Conservation (phyloP, 108 stramenopile species). For the Skeletonema menzelii region DNA sequence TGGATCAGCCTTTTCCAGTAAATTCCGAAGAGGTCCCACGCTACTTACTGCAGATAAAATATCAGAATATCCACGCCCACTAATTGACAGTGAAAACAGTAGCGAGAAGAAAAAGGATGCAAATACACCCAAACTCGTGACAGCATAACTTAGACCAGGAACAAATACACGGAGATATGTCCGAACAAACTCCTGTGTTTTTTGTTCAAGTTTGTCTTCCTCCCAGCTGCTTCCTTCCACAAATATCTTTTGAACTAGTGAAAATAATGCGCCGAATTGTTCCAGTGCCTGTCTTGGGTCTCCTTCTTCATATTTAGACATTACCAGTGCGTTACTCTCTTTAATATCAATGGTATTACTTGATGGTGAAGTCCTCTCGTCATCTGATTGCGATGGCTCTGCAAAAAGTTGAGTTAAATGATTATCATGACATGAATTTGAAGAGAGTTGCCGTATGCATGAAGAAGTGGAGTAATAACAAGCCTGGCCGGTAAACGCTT, state of each 20-base stretch:
- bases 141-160: slow-evolving; percentile 9
- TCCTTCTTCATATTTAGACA: neutral
- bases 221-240: slow-evolving; percentile 7
- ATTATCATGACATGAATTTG: too few species aligned
- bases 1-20: slow-evolving; percentile 9
- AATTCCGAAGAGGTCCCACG: neutral
- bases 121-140: slow-evolving; percentile 2
- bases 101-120: neutral
- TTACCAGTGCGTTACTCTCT: too few species aligned
- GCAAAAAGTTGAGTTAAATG: too few species aligned
- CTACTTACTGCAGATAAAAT: neutral
- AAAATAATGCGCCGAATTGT: slow-evolving; percentile 11
- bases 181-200: slow-evolving; percentile 14
- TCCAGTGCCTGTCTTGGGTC: slow-evolving; percentile 8
- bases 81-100: neutral
- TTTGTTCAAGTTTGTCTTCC: slow-evolving; percentile 1
- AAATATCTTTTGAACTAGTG: neutral
- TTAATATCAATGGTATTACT: too few species aligned
- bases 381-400: too few species aligned
- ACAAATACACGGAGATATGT: slow-evolving; percentile 18
- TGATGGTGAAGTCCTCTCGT: too few species aligned
- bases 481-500: too few species aligned
- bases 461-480: too few species aligned
- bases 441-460: too few species aligned
- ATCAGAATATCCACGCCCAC: slow-evolving; percentile 12